These are phyloP conservation scores for Stentor coeruleus DNA, from an alignment of 73 alveolate species.

Conservation along the genomic window DNA sequence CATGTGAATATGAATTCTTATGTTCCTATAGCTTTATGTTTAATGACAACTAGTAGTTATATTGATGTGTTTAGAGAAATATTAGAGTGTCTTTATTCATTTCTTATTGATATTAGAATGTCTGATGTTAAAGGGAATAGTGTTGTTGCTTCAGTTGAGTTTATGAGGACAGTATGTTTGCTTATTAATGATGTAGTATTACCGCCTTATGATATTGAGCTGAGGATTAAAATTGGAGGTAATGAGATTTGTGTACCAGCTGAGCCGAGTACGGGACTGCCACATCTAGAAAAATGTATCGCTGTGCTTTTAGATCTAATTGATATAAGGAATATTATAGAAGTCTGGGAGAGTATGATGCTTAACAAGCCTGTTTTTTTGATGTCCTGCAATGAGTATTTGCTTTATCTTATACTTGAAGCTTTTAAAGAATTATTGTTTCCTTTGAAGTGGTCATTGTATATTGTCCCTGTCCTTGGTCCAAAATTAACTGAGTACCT, in stretches of 20 bases:
- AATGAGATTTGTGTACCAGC: neutral
- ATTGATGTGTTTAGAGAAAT: constrained; percentile 12
- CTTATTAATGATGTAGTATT: neutral
- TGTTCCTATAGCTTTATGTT: constrained; percentile 15
- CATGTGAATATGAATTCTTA: neutral
- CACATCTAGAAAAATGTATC: neutral
- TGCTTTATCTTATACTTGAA: neutral
- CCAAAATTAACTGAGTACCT: neutral
- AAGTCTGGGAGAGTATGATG: neutral
- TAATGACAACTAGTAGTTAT: neutral
- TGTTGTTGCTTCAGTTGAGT: neutral
- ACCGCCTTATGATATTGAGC: neutral
- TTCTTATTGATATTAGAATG: neutral
- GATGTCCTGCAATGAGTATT: constrained; percentile 3
- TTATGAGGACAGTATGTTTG: constrained; percentile 16
- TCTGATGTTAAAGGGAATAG: neutral
- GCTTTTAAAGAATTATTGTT: neutral
- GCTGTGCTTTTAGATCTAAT: constrained; percentile 20
- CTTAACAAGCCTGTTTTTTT: constrained; percentile 11
- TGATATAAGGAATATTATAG: constrained; percentile 7
- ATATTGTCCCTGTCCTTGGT: neutral
- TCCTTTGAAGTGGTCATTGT: constrained; percentile 19
- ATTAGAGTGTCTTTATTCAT: neutral
- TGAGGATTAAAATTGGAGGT: neutral
- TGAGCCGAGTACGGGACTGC: neutral